Percentiles rank a stretch among this genome's conserved stretches.
Conservation (phyloP, 1,139 yeast genomes). For the Arxiozyma slooffiae region DNA sequence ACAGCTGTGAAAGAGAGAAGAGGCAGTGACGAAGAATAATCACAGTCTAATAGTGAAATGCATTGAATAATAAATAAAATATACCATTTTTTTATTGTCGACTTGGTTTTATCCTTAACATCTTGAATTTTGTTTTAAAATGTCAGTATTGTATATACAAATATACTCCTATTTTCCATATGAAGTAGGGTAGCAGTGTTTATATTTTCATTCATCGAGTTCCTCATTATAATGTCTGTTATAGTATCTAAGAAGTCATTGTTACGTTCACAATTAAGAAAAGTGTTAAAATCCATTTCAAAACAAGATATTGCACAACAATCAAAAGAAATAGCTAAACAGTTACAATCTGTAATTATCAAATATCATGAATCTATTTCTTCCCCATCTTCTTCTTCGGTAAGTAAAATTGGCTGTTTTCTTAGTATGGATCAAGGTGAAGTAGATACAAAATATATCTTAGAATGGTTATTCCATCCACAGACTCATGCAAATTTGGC, state of each 20-base stretch:
- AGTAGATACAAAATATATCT: conserved; percentile 19
- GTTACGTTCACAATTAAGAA: conserved; percentile 8
- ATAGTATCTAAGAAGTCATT: conserved; percentile 7
- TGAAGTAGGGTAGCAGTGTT: no score
- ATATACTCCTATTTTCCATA: no score
- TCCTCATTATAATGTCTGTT: not conserved
- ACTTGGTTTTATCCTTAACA: no score
- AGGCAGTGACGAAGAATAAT: no score
- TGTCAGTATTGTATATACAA: no score
- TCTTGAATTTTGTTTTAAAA: not conserved
- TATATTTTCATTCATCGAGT: no score
- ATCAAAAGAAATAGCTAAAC: conserved; percentile 10
- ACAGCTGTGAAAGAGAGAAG: no score
- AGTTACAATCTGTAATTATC: conserved; percentile 3
- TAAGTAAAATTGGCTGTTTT: conserved; percentile 21
- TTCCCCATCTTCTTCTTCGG: not conserved
- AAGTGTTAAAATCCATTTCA: conserved; percentile 6
- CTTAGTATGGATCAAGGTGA: conserved; percentile 29
- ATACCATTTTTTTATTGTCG: not conserved
- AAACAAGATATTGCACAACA: conserved; percentile 11
- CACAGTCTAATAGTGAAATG: no score
- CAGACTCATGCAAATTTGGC: conserved; percentile 2
- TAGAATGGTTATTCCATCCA: conserved; percentile 14
- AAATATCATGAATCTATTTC: not conserved
- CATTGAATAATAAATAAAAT: no score